A percentile compares a stretch with the other conserved stretches of the same genome.
phyloP scores from a whole-genome alignment of 139 green algal species.

The Chlorella sp. region DNA sequence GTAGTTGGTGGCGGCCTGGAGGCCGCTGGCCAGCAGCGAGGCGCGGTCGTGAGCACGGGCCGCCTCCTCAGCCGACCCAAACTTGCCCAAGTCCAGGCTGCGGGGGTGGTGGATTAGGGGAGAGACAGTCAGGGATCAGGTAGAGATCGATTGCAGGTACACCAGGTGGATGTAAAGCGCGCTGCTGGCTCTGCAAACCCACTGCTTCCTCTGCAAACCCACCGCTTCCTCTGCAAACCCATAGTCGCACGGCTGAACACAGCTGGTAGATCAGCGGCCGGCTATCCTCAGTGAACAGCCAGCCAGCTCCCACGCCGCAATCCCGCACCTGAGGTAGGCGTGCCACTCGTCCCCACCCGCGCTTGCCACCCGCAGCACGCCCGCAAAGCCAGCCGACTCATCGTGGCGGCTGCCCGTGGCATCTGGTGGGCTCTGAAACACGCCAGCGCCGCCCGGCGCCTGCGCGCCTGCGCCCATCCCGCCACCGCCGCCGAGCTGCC shows the following conservation, averaged over 20 bases:
- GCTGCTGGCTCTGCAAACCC: too few relatives aligned
- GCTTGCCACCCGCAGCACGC: background rate
- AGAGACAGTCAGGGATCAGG: too few relatives aligned
- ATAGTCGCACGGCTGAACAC: too few relatives aligned
- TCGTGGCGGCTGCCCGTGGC: background rate
- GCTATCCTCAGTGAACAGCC: too few relatives aligned
- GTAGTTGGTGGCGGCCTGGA: constrained; percentile 21
- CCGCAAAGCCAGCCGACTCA: constrained; percentile 9
- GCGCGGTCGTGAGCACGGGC: constrained; percentile 40
- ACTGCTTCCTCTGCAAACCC: too few relatives aligned
- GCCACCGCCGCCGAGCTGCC: background rate
- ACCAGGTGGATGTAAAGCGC: too few relatives aligned
- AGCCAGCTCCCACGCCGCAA: background rate
- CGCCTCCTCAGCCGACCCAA: constrained; percentile 32
- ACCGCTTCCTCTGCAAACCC: too few relatives aligned
- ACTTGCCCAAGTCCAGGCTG: constrained; percentile 40
- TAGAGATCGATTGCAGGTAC: too few relatives aligned
- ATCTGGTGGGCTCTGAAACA: constrained; percentile 7
- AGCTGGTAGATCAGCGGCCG: too few relatives aligned
- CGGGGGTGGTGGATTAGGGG: background rate
- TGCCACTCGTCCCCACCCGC: background rate
- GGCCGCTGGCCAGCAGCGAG: constrained; percentile 18
- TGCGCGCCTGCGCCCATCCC: too few relatives aligned
- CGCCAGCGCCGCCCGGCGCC: background rate
- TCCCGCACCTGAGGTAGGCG: background rate